A percentile compares a stretch with the other conserved stretches of the same genome.
These are phyloP conservation scores for Achaetomiella virescens DNA, from an alignment of 495 filamentous ascomycete genomes.

Conservation along the genomic window DNA sequence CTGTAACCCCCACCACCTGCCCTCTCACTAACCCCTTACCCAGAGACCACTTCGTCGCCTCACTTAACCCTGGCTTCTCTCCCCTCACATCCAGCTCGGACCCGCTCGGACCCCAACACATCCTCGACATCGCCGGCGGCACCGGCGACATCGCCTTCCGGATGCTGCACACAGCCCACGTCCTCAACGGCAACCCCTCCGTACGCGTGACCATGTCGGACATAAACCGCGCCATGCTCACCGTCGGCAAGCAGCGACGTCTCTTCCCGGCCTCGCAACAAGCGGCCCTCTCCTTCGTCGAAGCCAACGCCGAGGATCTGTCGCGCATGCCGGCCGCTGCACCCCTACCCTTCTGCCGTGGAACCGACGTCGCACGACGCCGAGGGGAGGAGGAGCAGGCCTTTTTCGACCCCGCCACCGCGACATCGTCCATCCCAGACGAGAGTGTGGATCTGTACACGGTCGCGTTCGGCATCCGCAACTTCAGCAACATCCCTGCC, in stretches of 20 bases:
- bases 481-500: constrained; percentile 80
- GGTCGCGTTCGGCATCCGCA: constrained; percentile 94
- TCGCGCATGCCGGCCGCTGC: constrained; percentile 21
- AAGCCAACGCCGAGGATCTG: constrained; percentile 84
- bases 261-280: constrained; percentile 41
- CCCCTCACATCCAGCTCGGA: constrained; percentile 35
- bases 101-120: constrained; percentile 50
- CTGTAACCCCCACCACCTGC: neutral
- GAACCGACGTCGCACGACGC: constrained; percentile 8
- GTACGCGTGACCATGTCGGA: constrained; percentile 85
- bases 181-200: constrained; percentile 69
- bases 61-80: constrained; percentile 76
- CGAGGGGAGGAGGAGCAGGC: constrained; percentile 1
- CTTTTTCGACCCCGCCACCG: constrained; percentile 22
- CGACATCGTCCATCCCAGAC: constrained; percentile 47
- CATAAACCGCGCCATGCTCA: constrained; percentile 92
- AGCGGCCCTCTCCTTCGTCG: constrained; percentile 62
- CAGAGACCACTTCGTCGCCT: constrained; percentile 87
- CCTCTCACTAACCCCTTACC: constrained; percentile 8
- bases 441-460: constrained; percentile 84
- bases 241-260: constrained; percentile 70
- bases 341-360: neutral
- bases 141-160: constrained; percentile 98
- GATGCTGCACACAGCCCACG: constrained; percentile 81
- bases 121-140: constrained; percentile 95